A percentile compares a stretch with the other conserved stretches of the same genome.
Conservation (phyloP, 2,329 filamentous ascomycete species). For the Colletotrichum falcatum region DNA sequence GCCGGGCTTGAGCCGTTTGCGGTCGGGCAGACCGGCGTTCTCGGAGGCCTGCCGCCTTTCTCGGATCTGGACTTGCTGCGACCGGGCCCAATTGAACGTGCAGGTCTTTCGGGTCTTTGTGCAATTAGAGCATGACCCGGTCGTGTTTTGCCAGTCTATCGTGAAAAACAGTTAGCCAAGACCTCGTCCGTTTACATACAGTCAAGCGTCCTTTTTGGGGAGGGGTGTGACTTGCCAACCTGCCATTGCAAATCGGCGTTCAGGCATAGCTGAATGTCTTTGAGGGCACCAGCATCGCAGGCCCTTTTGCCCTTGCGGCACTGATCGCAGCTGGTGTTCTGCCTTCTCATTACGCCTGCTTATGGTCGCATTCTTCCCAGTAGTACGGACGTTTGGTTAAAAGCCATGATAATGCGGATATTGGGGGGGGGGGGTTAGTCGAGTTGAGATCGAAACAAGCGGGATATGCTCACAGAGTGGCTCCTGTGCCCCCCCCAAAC, state of each 20-base stretch:
- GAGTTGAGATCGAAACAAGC: background rate
- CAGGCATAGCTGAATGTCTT: constrained; percentile 20
- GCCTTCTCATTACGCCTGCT: constrained; percentile 33
- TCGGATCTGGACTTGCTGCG: constrained; percentile 33
- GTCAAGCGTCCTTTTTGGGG: background rate
- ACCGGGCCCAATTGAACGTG: constrained; percentile 46
- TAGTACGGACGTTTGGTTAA: background rate
- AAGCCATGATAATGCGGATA: background rate
- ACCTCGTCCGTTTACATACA: too few relatives aligned
- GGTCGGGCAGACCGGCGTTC: background rate
- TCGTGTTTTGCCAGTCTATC: constrained; percentile 27
- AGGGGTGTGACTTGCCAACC: constrained; percentile 17
- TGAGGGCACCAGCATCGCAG: constrained; percentile 42
- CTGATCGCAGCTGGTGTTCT: constrained; percentile 45
- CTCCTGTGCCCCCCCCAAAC: background rate
- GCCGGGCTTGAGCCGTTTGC: constrained; percentile 21
- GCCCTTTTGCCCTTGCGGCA: constrained; percentile 45
- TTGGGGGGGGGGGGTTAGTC: background rate
- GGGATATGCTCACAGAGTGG: background rate
- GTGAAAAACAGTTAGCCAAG: background rate
- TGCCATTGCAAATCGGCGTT: constrained; percentile 25
- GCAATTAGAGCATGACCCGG: constrained; percentile 47
- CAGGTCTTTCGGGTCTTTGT: constrained; percentile 48
- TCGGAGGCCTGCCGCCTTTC: constrained; percentile 14
- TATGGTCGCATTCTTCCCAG: too few relatives aligned